Evolutionary conservation across 306 rosid species (phyloP).

Genomic region (Acmispon strigosus): DNA sequence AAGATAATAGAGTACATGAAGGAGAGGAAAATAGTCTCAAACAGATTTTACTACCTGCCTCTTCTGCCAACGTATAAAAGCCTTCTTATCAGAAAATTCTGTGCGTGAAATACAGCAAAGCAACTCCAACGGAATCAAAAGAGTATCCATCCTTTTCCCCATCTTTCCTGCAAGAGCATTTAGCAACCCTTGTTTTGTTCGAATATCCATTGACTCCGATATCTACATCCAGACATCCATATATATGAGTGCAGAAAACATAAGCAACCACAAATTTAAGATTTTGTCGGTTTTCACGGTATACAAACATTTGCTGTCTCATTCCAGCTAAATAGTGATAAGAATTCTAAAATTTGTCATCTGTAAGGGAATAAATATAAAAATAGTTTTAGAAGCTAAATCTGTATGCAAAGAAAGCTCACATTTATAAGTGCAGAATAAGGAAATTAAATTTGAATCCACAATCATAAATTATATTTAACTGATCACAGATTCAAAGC

Average conservation of each 20-base stretch:
- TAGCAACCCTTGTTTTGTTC: slow-evolving; percentile 89
- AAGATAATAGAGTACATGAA: slow-evolving; percentile 4
- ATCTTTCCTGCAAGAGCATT: slow-evolving; percentile 88
- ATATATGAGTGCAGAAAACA: slow-evolving; percentile 1
- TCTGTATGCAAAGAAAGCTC: neutral
- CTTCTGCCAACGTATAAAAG: slow-evolving; percentile 91
- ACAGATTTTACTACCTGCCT: slow-evolving; percentile 67
- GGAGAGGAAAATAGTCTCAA: slow-evolving; percentile 7
- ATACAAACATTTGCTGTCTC: slow-evolving; percentile 6
- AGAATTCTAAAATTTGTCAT: neutral
- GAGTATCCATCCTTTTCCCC: slow-evolving; percentile 95
- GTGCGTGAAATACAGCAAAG: slow-evolving; percentile 81
- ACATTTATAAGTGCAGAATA: neutral
- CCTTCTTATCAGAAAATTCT: slow-evolving; percentile 98
- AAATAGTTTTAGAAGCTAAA: slow-evolving; percentile 5
- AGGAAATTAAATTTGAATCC: slow-evolving; percentile 1
- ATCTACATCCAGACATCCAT: slow-evolving; percentile 48
- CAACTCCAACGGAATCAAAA: slow-evolving; percentile 89
- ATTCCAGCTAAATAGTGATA: slow-evolving; percentile 5
- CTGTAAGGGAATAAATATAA: slow-evolving; percentile 1
- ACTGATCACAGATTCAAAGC: neutral
- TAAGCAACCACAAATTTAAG: neutral
- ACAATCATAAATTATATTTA: neutral
- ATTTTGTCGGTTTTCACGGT: neutral
- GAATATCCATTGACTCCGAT: slow-evolving; percentile 81